Conservation (phyloP, 371 early-diverging fungal species). For the Gilbertella persicaria region DNA sequence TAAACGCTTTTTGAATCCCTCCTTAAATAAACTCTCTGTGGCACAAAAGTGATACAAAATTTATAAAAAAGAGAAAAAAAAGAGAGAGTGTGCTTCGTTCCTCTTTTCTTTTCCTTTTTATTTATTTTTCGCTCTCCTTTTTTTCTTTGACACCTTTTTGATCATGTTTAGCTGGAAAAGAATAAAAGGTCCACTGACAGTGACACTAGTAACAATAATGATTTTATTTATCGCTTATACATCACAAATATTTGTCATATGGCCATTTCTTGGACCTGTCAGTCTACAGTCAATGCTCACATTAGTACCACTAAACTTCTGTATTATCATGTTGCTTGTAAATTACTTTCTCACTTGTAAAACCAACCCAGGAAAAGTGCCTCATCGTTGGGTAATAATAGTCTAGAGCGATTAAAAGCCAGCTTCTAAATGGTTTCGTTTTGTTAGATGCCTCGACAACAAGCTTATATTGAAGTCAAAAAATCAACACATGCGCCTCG, state of each 20-base stretch:
- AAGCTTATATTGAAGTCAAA: slow-evolving; percentile 67
- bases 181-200: slow-evolving; percentile 34
- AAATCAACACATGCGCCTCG: slow-evolving; percentile 69
- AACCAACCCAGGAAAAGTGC: slow-evolving; percentile 83
- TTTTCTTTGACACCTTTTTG: not conserved
- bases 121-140: not conserved
- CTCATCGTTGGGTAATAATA: slow-evolving; percentile 62
- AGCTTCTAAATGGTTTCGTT: not conserved
- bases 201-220: slow-evolving; percentile 24
- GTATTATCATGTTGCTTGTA: slow-evolving; percentile 64
- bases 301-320: slow-evolving; percentile 67
- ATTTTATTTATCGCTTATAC: slow-evolving; percentile 39
- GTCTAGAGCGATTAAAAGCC: not conserved
- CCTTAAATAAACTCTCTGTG: slow-evolving; percentile 8
- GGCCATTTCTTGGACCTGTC: slow-evolving; percentile 32
- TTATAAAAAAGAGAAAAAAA: slow-evolving; percentile 6
- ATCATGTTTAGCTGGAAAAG: slow-evolving; percentile 1
- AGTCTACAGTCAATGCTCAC: slow-evolving; percentile 37
- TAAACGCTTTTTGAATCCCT: no score
- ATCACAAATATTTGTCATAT: slow-evolving; percentile 47
- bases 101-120: not conserved
- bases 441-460: slow-evolving; percentile 53
- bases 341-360: slow-evolving; percentile 82
- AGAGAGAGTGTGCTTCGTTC: not conserved
- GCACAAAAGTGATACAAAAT: slow-evolving; percentile 23